Percentiles rank a stretch among this genome's conserved stretches.
phyloP scores from a whole-genome alignment of 2,329 filamentous ascomycete genomes.

The Paecilomyces formosus region DNA sequence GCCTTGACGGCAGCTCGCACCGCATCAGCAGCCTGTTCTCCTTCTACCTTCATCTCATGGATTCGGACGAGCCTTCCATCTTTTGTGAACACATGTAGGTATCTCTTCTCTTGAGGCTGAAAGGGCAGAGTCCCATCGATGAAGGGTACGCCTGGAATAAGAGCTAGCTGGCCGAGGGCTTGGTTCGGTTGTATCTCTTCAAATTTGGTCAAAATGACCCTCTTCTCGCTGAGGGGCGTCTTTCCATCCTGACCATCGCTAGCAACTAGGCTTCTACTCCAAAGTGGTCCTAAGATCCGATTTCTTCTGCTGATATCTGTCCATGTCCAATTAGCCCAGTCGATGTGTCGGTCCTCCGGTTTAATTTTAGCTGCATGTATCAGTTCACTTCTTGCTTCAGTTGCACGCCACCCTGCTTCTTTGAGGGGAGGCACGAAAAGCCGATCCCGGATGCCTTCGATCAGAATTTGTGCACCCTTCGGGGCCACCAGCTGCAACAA shows the following conservation, averaged over 20 bases:
- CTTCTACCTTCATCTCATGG: constrained; percentile 34
- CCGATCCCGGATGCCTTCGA: constrained; percentile 54
- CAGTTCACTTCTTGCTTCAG: constrained; percentile 17
- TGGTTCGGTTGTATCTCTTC: constrained; percentile 23
- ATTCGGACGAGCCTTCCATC: constrained; percentile 30
- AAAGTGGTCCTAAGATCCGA: constrained; percentile 58
- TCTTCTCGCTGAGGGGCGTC: constrained; percentile 19
- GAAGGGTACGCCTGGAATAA: constrained; percentile 31
- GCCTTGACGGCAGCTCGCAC: constrained; percentile 33
- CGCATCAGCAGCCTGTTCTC: constrained; percentile 25
- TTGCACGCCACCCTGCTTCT: constrained; percentile 18
- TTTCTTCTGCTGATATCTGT: constrained; percentile 49
- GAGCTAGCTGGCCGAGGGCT: constrained; percentile 16
- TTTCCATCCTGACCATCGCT: constrained; percentile 10
- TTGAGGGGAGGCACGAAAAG: constrained; percentile 59
- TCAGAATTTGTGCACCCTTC: constrained; percentile 63
- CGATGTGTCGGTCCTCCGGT: constrained; percentile 55
- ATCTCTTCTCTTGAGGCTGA: constrained; percentile 16
- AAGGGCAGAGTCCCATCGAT: constrained; percentile 18
- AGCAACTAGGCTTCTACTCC: constrained; percentile 43
- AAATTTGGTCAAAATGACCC: constrained; percentile 30
- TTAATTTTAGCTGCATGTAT: constrained; percentile 66
- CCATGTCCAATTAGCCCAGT: constrained; percentile 51
- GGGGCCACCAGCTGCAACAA: constrained; percentile 53
- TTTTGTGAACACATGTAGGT: constrained; percentile 29